Evolutionary conservation across 768 basidiomycete genomes (phyloP).

Genomic region (Naematelia aurantialba): DNA sequence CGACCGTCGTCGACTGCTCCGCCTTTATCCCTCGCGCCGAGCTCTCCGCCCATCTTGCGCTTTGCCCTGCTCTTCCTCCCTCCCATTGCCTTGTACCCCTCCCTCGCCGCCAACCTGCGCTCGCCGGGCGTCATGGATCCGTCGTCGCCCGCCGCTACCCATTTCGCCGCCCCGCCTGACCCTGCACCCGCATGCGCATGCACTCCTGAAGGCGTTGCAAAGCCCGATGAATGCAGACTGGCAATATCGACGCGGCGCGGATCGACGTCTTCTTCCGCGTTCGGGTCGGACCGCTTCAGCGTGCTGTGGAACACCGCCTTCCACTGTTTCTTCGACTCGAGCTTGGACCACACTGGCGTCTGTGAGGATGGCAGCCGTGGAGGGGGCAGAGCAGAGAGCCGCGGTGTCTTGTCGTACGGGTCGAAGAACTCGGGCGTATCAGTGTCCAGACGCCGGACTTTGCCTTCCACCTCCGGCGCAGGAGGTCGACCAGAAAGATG

Average conservation of each 20-base stretch:
- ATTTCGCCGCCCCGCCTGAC: constrained; percentile 34
- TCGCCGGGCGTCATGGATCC: constrained; percentile 57
- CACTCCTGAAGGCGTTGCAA: constrained; percentile 25
- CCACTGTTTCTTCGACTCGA: constrained; percentile 94
- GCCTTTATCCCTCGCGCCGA: constrained; percentile 67
- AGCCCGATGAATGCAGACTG: constrained; percentile 32
- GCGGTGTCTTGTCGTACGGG: constrained; percentile 47
- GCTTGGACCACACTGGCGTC: constrained; percentile 73
- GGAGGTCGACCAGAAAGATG: constrained; percentile 69
- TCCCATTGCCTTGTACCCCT: constrained; percentile 83
- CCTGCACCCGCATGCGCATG: constrained; percentile 39
- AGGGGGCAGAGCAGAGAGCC: constrained; percentile 38
- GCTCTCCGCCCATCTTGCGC: constrained; percentile 61
- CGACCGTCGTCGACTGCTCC: constrained; percentile 61
- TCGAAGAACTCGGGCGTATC: constrained; percentile 42
- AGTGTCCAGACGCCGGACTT: constrained; percentile 25
- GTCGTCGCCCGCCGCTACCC: constrained; percentile 20
- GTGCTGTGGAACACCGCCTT: constrained; percentile 52
- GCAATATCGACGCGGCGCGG: constrained; percentile 32
- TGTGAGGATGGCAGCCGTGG: constrained; percentile 38
- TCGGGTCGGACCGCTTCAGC: constrained; percentile 38
- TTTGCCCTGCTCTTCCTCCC: constrained; percentile 77
- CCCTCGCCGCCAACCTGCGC: constrained; percentile 79
- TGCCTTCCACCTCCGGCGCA: constrained; percentile 14
- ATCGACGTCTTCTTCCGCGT: constrained; percentile 35